phyloP scores from a whole-genome alignment of 305 asterid genomes.

The Coffea humblotiana region DNA sequence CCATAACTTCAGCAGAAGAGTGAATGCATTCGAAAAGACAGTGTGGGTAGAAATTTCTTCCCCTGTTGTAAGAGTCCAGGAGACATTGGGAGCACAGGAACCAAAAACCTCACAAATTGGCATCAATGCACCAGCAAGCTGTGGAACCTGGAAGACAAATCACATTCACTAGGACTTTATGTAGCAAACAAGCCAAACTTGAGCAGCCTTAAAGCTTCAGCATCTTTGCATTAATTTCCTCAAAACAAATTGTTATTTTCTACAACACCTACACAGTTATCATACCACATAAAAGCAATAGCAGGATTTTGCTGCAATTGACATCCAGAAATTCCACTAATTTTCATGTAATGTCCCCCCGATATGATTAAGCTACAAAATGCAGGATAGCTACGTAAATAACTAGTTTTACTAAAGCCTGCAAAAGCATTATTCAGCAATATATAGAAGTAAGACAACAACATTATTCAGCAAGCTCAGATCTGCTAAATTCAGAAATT shows the following conservation, averaged over 20 bases:
- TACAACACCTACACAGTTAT: background rate
- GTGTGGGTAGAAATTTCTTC: conserved; percentile 79
- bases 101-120: conserved; percentile 97
- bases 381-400: background rate
- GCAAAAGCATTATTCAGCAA: background rate
- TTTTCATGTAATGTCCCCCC: background rate
- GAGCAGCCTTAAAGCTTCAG: background rate
- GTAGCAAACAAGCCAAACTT: background rate
- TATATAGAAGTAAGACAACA: background rate
- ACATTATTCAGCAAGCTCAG: background rate
- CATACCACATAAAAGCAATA: background rate
- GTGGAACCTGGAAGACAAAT: conserved; percentile 70
- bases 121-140: conserved; percentile 94
- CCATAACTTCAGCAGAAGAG: conserved; percentile 88
- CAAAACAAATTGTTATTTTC: background rate
- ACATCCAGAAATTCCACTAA: background rate
- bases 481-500: background rate
- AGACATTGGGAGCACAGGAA: conserved; percentile 75
- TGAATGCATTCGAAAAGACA: conserved; percentile 89
- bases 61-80: conserved; percentile 77
- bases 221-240: background rate
- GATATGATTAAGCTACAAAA: background rate
- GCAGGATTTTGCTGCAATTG: background rate
- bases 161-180: conserved; percentile 13
- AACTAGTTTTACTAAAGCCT: background rate